Evolutionary conservation across 352 stramenopile species (phyloP).

Genomic region (Phytophthora kernoviae): DNA sequence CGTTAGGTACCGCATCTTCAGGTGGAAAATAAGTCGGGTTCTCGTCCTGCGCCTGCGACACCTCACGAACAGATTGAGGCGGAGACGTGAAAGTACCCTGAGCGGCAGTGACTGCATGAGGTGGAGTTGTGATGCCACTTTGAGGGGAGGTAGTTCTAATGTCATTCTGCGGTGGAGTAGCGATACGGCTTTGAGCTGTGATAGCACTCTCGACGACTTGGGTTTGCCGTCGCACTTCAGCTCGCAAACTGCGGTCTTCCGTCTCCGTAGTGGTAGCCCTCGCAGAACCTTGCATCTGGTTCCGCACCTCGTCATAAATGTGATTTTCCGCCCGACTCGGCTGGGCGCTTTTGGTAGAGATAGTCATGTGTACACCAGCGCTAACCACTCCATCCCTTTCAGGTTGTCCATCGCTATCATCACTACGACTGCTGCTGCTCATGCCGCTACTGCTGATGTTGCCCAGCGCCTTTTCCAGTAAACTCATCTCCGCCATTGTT

Average conservation of each 20-base stretch:
- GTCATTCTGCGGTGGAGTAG: no score
- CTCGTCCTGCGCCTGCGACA: slow-evolving; percentile 1
- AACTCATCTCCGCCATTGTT: slow-evolving; percentile 66
- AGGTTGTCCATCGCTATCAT: slow-evolving; percentile 4
- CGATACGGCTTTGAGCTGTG: no score
- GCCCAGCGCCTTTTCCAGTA: slow-evolving; percentile 68
- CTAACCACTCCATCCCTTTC: background rate
- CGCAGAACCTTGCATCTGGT: slow-evolving; percentile 1
- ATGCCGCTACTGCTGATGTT: slow-evolving; percentile 70
- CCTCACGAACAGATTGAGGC: background rate
- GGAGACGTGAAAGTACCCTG: background rate
- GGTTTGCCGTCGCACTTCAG: background rate
- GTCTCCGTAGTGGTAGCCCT: background rate
- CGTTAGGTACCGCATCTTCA: background rate
- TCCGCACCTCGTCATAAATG: slow-evolving; percentile 6
- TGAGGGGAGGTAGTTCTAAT: no score
- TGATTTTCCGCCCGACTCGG: background rate
- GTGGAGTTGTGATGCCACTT: no score
- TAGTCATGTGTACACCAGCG: slow-evolving; percentile 7
- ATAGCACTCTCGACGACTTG: no score
- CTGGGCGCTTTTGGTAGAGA: slow-evolving; percentile 2
- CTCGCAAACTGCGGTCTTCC: background rate
- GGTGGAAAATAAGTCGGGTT: slow-evolving; percentile 4
- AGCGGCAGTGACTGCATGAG: background rate
- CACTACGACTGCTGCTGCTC: slow-evolving; percentile 26